Conservation (phyloP, 257 asterid species). For the Lantana camara region DNA sequence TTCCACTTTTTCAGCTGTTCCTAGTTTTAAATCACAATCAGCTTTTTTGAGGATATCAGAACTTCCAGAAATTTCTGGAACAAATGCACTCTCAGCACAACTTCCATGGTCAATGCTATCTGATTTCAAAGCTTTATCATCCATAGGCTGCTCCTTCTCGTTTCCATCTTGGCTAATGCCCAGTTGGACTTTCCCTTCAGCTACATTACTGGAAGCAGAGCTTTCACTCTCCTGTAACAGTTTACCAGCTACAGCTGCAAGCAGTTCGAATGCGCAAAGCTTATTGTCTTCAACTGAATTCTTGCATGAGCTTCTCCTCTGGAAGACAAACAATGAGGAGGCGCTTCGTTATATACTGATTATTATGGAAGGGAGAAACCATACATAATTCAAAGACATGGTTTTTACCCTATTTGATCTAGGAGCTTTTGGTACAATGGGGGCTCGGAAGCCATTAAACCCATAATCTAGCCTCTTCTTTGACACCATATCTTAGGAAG, state of each 20-base stretch:
- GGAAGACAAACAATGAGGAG: constrained; percentile 33
- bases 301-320: constrained; percentile 62
- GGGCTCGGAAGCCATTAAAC: constrained; percentile 45
- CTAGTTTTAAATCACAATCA: constrained; percentile 50
- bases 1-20: constrained; percentile 37
- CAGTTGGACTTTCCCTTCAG: constrained; percentile 40
- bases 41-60: constrained; percentile 46
- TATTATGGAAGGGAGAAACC: neutral
- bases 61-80: constrained; percentile 48
- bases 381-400: constrained; percentile 21
- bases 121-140: constrained; percentile 46
- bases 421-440: constrained; percentile 72
- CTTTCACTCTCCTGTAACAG: constrained; percentile 85
- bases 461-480: constrained; percentile 56
- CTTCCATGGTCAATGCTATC: constrained; percentile 78
- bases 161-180: constrained; percentile 33
- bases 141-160: constrained; percentile 36
- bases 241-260: constrained; percentile 96
- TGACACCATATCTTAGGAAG: constrained; percentile 62
- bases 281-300: constrained; percentile 48
- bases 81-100: constrained; percentile 70
- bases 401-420: constrained; percentile 66
- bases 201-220: constrained; percentile 80
- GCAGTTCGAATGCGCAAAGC: constrained; percentile 88
- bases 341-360: constrained; percentile 17